These are phyloP conservation scores for Calvatia gigantea DNA, from an alignment of 768 basidiomycete genomes.

Conservation along the genomic window DNA sequence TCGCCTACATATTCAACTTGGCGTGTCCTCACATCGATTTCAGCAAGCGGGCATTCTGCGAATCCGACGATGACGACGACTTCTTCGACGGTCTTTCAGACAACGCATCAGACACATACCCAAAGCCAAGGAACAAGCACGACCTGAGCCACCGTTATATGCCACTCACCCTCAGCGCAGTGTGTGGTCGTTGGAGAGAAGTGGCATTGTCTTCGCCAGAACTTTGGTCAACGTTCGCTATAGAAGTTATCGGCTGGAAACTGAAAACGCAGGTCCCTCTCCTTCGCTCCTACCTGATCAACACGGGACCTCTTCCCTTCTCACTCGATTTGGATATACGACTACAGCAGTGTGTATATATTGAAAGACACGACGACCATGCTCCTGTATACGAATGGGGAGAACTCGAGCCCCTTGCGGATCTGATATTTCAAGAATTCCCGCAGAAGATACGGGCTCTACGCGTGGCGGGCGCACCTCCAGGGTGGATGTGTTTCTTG, in stretches of 20 bases:
- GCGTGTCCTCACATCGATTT: conserved; percentile 6
- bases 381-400: not conserved
- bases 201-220: not conserved
- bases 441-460: not conserved
- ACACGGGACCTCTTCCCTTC: not conserved
- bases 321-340: not conserved
- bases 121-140: not conserved
- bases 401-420: not conserved
- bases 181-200: not conserved
- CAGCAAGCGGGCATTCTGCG: not conserved
- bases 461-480: not conserved
- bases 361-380: not conserved
- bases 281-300: not conserved
- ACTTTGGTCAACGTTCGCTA: not conserved
- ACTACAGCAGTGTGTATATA: not conserved
- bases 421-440: not conserved
- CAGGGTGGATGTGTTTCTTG: not conserved
- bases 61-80: not conserved
- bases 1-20: conserved; percentile 5
- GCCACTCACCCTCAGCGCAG: not conserved
- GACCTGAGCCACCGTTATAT: not conserved
- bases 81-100: not conserved
- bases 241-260: not conserved
- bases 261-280: conserved; percentile 1
- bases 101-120: not conserved